These are phyloP conservation scores for Lobosporangium transversale DNA, from an alignment of 192 early-diverging fungal species.

Conservation along the genomic window DNA sequence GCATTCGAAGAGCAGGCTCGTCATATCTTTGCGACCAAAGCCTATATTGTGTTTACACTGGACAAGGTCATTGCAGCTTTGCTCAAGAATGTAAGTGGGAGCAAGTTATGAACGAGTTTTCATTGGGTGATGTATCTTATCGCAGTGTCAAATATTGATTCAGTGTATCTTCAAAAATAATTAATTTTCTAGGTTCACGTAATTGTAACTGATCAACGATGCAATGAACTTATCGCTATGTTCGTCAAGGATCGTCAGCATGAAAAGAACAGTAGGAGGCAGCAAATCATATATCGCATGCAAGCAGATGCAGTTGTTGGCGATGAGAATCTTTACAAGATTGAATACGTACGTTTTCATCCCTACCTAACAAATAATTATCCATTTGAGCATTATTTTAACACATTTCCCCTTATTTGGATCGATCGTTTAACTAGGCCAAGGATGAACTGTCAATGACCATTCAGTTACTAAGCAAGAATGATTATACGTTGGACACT, in stretches of 20 bases:
- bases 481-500: constrained; percentile 86
- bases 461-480: constrained; percentile 88
- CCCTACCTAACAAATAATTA: not conserved
- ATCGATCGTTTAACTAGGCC: constrained; percentile 48
- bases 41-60: constrained; percentile 88
- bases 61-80: constrained; percentile 87
- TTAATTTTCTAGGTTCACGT: constrained; percentile 60
- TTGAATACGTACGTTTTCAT: constrained; percentile 76
- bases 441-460: constrained; percentile 74
- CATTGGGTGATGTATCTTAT: too few relatives aligned
- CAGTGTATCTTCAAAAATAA: too few relatives aligned
- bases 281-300: constrained; percentile 77
- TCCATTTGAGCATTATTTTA: not conserved
- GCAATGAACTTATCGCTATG: constrained; percentile 69
- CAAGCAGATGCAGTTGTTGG: constrained; percentile 76
- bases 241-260: constrained; percentile 67
- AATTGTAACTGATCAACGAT: constrained; percentile 74
- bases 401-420: not conserved
- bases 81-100: constrained; percentile 77
- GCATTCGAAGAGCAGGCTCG: constrained; percentile 91
- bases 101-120: too few relatives aligned
- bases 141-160: too few relatives aligned
- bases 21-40: constrained; percentile 88
- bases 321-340: constrained; percentile 82
- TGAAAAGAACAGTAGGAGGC: constrained; percentile 66